These are phyloP conservation scores for Neurospora crassa DNA, from an alignment of 2,329 filamentous ascomycete species.

Conservation along the genomic window DNA sequence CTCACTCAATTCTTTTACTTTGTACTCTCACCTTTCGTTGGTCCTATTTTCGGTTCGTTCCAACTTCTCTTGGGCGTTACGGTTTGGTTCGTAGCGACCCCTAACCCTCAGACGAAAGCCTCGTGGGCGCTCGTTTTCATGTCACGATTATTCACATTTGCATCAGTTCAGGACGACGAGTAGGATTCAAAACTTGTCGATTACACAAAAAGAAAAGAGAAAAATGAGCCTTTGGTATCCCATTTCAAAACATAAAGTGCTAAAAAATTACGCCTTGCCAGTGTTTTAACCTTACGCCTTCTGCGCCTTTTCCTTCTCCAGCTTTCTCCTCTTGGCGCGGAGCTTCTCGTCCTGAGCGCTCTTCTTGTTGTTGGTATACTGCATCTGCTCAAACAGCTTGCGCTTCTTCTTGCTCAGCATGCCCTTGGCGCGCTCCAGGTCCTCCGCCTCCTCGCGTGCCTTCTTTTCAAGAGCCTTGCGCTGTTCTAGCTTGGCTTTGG, in stretches of 20 bases:
- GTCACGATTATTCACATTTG: neutral
- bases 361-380: conserved; percentile 89
- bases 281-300: conserved; percentile 10
- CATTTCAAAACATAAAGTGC: neutral
- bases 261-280: conserved; percentile 3
- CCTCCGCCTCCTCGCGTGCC: conserved; percentile 69
- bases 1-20: neutral
- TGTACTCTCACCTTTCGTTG: neutral
- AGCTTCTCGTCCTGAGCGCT: conserved; percentile 83
- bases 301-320: conserved; percentile 58
- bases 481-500: conserved; percentile 58
- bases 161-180: neutral
- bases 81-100: neutral
- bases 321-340: conserved; percentile 78
- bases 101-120: neutral
- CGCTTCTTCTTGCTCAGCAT: conserved; percentile 98
- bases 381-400: conserved; percentile 96
- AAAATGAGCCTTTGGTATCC: conserved; percentile 1
- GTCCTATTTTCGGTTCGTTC: neutral
- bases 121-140: neutral
- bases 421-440: conserved; percentile 86
- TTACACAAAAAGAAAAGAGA: neutral
- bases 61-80: neutral
- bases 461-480: conserved; percentile 61
- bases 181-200: conserved; percentile 7